These are phyloP conservation scores for Saccharomycopsis babjevae DNA, from an alignment of 805 yeast species.

Conservation along the genomic window DNA sequence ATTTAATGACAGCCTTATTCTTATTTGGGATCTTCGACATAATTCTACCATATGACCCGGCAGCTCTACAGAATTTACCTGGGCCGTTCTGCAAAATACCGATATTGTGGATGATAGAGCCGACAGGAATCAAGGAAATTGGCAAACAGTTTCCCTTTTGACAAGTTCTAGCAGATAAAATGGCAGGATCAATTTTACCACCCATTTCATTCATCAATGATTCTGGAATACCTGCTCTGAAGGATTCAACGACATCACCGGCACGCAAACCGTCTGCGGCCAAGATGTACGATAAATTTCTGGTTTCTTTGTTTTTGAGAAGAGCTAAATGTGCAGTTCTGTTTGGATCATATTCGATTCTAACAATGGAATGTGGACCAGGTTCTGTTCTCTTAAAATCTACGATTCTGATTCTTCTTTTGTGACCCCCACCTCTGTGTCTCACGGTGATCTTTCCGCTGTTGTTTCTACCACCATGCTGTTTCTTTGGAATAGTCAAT, in stretches of 20 bases:
- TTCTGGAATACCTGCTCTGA: conserved; percentile 77
- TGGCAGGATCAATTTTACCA: conserved; percentile 85
- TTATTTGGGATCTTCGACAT: conserved; percentile 66
- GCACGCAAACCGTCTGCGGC: conserved; percentile 90
- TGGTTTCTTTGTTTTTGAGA: conserved; percentile 52
- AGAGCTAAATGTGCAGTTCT: conserved; percentile 91
- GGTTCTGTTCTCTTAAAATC: conserved; percentile 59
- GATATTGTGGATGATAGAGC: conserved; percentile 79
- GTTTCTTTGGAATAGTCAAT: conserved; percentile 57
- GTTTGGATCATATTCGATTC: conserved; percentile 94
- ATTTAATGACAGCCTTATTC: conserved; percentile 63
- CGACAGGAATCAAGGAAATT: conserved; percentile 85
- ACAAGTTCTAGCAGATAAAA: conserved; percentile 75
- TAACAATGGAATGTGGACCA: conserved; percentile 69
- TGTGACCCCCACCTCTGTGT: conserved; percentile 96
- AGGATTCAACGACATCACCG: conserved; percentile 86
- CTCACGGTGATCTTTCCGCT: conserved; percentile 83
- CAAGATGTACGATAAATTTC: conserved; percentile 63
- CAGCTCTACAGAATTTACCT: conserved; percentile 85
- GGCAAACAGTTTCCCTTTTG: conserved; percentile 95
- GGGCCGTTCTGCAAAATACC: conserved; percentile 70
- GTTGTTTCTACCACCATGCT: conserved; percentile 81
- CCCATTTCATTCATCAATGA: conserved; percentile 75
- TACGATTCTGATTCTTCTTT: conserved; percentile 72
- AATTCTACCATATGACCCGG: conserved; percentile 89